Percentiles rank a stretch among this genome's conserved stretches.
These are phyloP conservation scores for Crithidia brevicula DNA, from an alignment of 208 protist genomes.

Conservation along the genomic window DNA sequence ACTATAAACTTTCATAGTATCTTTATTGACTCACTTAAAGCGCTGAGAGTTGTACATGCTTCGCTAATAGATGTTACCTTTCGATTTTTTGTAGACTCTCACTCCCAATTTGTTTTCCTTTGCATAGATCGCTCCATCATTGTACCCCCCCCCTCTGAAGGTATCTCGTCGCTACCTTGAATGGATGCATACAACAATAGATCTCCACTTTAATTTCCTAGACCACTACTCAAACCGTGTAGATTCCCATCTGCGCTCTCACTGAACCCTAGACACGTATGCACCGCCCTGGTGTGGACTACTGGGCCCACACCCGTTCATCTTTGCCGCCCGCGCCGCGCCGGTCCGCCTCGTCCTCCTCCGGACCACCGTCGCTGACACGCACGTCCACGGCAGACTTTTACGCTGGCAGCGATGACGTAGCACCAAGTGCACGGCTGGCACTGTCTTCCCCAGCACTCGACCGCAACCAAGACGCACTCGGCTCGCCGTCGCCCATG, in stretches of 20 bases:
- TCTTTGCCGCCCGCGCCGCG: neutral
- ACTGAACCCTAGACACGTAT: no score
- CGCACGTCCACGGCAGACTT: slow-evolving; percentile 5
- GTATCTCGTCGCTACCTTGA: no score
- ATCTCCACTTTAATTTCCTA: neutral
- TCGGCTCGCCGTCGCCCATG: neutral
- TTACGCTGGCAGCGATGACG: neutral
- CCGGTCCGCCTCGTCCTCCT: neutral
- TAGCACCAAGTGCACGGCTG: neutral
- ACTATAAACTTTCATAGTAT: no score
- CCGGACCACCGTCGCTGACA: slow-evolving; percentile 7
- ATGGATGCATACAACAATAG: no score
- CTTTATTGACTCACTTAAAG: no score
- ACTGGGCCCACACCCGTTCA: slow-evolving; percentile 9
- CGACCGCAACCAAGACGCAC: neutral
- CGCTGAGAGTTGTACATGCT: no score
- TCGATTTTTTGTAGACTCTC: no score
- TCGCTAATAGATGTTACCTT: no score
- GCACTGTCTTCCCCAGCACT: neutral
- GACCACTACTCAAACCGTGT: neutral
- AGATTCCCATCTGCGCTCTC: neutral
- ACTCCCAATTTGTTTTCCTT: no score
- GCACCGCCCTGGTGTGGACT: slow-evolving; percentile 27
- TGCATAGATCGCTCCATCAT: no score
- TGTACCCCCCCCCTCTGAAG: no score